Evolutionary conservation across 345 rosid species (phyloP).

Genomic region (Brassica juncea): DNA sequence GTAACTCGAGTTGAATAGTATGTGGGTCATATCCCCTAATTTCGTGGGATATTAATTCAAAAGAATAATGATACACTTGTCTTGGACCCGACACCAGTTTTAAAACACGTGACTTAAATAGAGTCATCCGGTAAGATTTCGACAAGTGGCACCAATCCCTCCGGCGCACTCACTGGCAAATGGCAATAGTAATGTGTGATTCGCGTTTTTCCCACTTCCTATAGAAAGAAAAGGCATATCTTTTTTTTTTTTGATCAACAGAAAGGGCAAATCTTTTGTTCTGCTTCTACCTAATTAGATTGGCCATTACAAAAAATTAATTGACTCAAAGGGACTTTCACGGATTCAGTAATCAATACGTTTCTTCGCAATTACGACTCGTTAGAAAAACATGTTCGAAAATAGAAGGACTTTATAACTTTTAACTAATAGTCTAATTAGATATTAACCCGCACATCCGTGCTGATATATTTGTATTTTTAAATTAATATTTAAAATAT

Average conservation of each 20-base stretch:
- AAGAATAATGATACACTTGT: constrained; percentile 1
- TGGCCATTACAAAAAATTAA: not conserved
- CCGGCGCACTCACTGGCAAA: constrained; percentile 1
- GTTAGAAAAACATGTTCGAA: constrained; percentile 20
- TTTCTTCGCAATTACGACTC: constrained; percentile 14
- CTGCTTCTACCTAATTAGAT: constrained; percentile 17
- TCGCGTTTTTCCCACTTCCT: constrained; percentile 33
- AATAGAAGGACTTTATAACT: not conserved
- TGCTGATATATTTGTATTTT: too few relatives aligned
- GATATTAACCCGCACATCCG: too few relatives aligned
- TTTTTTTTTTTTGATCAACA: not conserved
- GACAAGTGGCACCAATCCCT: constrained; percentile 29
- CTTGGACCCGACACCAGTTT: constrained; percentile 15
- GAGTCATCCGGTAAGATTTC: not conserved
- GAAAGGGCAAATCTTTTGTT: too few relatives aligned
- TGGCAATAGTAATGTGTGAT: constrained; percentile 17
- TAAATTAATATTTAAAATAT: too few relatives aligned
- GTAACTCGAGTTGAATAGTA: not conserved
- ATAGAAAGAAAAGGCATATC: not conserved
- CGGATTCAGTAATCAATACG: constrained; percentile 2
- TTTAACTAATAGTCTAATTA: too few relatives aligned
- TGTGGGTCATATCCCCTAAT: not conserved
- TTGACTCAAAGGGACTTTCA: not conserved
- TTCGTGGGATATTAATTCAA: not conserved
- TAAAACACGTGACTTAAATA: constrained; percentile 32